Percentiles rank a stretch among this genome's conserved stretches.
phyloP scores from a whole-genome alignment of 2,329 filamentous ascomycete genomes.

The Ceratocystis albifundus region DNA sequence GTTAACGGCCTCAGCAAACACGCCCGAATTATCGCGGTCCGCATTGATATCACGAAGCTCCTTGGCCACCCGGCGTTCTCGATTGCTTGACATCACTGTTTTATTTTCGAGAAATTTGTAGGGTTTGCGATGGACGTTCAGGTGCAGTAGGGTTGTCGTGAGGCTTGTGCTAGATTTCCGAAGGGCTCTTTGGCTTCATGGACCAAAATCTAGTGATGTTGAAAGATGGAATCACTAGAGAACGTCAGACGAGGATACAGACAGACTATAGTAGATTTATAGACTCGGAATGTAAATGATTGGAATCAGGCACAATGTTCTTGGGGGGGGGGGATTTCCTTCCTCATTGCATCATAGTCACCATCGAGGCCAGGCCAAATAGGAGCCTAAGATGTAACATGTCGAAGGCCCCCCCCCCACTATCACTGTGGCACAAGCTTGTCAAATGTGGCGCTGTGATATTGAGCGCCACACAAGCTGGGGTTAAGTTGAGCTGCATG shows the following conservation, averaged over 20 bases:
- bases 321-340: not conserved
- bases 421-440: conserved; percentile 7
- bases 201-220: no score
- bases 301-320: not conserved
- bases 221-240: not conserved
- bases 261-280: not conserved
- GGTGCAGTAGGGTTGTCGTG: not conserved
- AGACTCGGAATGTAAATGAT: not conserved
- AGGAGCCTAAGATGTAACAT: not conserved
- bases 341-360: conserved; percentile 5
- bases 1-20: conserved; percentile 54
- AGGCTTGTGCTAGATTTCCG: not conserved
- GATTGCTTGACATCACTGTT: conserved; percentile 37
- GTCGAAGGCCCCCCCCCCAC: not conserved
- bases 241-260: not conserved
- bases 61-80: conserved; percentile 55
- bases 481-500: not conserved
- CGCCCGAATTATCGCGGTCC: conserved; percentile 63
- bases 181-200: not conserved
- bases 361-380: not conserved
- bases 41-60: conserved; percentile 63
- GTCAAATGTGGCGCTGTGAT: not conserved
- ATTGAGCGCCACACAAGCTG: not conserved
- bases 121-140: not conserved
- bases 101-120: not conserved